A percentile compares a stretch with the other conserved stretches of the same genome.
phyloP scores from a whole-genome alignment of 106 monocot genomes.

The Platanthera zijinensis region DNA sequence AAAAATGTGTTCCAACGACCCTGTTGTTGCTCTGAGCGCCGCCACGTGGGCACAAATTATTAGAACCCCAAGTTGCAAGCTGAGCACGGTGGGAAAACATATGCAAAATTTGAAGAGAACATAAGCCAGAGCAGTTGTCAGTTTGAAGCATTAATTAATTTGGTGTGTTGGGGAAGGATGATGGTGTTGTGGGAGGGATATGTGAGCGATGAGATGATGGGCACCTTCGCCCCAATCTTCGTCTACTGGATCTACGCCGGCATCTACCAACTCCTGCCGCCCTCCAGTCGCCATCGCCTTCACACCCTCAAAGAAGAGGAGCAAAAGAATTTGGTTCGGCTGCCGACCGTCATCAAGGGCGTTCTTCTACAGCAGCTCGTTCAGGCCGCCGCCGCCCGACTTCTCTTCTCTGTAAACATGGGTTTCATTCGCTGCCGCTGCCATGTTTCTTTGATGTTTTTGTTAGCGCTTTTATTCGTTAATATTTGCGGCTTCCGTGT shows the following conservation, averaged over 20 bases:
- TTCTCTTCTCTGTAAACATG: constrained; percentile 55
- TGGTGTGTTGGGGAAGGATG: not conserved
- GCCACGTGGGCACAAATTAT: too few relatives aligned
- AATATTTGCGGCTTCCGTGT: too few relatives aligned
- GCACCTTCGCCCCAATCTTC: constrained; percentile 63
- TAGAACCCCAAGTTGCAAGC: too few relatives aligned
- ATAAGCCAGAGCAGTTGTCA: too few relatives aligned
- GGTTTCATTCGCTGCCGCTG: not conserved
- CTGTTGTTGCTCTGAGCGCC: too few relatives aligned
- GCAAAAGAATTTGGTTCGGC: constrained; percentile 49
- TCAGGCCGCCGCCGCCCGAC: constrained; percentile 40
- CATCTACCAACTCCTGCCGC: constrained; percentile 49
- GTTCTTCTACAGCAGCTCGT: constrained; percentile 68
- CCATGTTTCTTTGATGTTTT: not conserved
- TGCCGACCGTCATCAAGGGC: constrained; percentile 44
- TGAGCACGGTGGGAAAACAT: too few relatives aligned
- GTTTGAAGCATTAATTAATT: too few relatives aligned
- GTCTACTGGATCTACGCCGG: constrained; percentile 82
- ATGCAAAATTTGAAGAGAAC: too few relatives aligned
- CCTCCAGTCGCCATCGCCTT: constrained; percentile 41
- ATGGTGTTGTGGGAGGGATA: constrained; percentile 68
- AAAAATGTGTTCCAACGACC: too few relatives aligned
- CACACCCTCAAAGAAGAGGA: constrained; percentile 61
- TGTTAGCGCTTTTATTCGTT: not conserved
- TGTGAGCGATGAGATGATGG: constrained; percentile 64